Base-by-base conservation (phyloP, 2,329 filamentous ascomycete species). In the Ceratocystis colombiana region DNA sequence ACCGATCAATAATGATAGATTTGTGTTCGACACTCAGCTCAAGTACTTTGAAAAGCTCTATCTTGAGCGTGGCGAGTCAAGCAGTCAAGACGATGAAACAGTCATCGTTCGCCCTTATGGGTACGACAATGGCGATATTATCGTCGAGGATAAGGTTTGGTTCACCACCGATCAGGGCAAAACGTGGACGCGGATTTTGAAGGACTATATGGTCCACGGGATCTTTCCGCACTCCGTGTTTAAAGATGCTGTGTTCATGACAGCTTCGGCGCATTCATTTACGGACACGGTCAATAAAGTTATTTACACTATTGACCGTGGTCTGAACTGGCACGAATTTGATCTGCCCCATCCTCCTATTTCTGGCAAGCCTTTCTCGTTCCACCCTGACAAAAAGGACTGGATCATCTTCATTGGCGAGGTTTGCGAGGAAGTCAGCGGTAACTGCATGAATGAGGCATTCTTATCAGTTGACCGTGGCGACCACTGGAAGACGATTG, bases 331-430 rank as follows among this genome's bases (percentile, higher is more conserved):
- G 70, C 83, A 89, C 73, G 80, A 79, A 62, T 96, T 96, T 75
- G 76, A 89, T 67, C 84, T 87, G 2, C 88, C 87, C 0, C 79
- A 83, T 53, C 81, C 82, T 69, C 75, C 76, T 5, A 71, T 77
- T 61, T 68, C 70, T 1, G 70, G 72, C 2, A 72, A 77, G 5
- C 81, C 84, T 20, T 80, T 91, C 53, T 79, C 81, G 45, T 99
- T 99, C 77, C 94, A 99, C 72, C 88, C 91, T 0, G 84, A 88
- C 70, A 84, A 88, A 71, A 88, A 87, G 73, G 88, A 96, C 72
- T 96, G 91, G 90, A 79, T 97, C 55, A 88, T 99, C 68, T 97
- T 92, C 91, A 84, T 88, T 62, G 93, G 92, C 48, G 77, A 85
- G 69, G 83, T 87, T 69, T 95, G 90, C 73, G 82, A 85, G 55